phyloP scores from a whole-genome alignment of 805 yeast genomes.

The Pichia manshurica region DNA sequence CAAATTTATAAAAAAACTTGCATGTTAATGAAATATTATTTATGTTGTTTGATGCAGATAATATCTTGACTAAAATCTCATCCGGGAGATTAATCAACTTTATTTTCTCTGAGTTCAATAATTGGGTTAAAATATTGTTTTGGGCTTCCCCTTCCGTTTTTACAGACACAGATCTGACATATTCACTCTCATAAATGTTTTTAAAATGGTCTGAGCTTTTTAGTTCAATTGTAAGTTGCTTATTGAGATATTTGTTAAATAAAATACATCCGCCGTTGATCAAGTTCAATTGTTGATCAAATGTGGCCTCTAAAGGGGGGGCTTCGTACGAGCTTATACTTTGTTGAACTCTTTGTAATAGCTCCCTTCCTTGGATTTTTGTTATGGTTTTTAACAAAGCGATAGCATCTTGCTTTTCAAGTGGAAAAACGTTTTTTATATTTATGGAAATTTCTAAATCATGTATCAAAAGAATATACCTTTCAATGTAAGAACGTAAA shows the following conservation, averaged over 20 bases:
- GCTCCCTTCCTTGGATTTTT: slow-evolving; percentile 1
- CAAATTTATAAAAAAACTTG: slow-evolving; percentile 12
- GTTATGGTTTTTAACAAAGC: background rate
- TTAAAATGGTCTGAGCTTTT: background rate
- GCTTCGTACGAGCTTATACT: background rate
- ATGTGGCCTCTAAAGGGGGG: slow-evolving; percentile 4
- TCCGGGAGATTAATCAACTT: slow-evolving; percentile 12
- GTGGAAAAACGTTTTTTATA: slow-evolving; percentile 5
- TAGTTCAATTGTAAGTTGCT: slow-evolving; percentile 1
- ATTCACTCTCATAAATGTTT: background rate
- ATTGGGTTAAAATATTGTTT: background rate
- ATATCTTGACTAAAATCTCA: slow-evolving; percentile 14
- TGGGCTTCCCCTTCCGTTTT: slow-evolving; percentile 1
- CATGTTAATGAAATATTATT: slow-evolving; percentile 4
- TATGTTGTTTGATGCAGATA: slow-evolving; percentile 14
- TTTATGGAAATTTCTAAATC: slow-evolving; percentile 4
- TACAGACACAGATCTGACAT: background rate
- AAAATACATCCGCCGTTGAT: slow-evolving; percentile 10
- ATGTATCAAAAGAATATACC: slow-evolving; percentile 9
- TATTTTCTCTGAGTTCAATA: background rate
- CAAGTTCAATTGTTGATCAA: slow-evolving; percentile 3
- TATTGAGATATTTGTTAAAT: slow-evolving; percentile 3
- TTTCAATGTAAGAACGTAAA: slow-evolving; percentile 4
- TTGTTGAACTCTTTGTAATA: background rate
- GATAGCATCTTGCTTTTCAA: slow-evolving; percentile 5